Base-by-base conservation (phyloP, 1,139 yeast genomes). In the Trichomonascaceae sp. region DNA sequence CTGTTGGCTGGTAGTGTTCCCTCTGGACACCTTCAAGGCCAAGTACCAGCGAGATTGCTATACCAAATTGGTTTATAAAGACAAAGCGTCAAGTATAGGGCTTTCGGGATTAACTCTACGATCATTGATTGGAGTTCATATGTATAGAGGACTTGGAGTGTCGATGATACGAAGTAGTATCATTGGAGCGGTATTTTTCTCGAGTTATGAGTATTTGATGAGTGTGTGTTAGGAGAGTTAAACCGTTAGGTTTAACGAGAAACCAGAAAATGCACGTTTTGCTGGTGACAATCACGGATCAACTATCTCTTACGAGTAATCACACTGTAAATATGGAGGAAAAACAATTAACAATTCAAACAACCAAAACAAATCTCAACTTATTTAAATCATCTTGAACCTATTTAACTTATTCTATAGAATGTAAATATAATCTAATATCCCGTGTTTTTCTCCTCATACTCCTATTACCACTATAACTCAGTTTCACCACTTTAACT, bases 81-180 rank as follows among this genome's bases (percentile, higher is more conserved):
- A 51, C 66, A 63, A 15, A 65, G 69, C 51, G 13, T 20, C 46
- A 19, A 46, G 50, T 74, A 81, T 43, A 69, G 73, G 24, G 51
- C 45, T 55, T 48, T 56, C 58, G 53, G 49, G 57, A 51, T 54
- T 57, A 41, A 43, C 52, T 18, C 50, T 63, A 24, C 45, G 57
- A n/a, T 57, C 62, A 5, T 47, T 71, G 52, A 57, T 67, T 43
- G 59, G 62, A 43, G 70, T 78, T 49, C 72, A 78, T 38, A 76
- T 85, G 77, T 88, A 87, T 68, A 73, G 91, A 53, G 96, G 96
- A 0, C 73, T 88, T 53, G 88, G 90, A 0, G 85, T 88, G 32
- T 84, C 91, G 7, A 73, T 86, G 36, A 72, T 83, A 5, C 75
- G 96, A 57, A 83, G 95, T 0, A 81, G 88, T 55, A 63, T 85